Evolutionary conservation across 2,329 filamentous ascomycete species (phyloP), one percentile per base, ranked within the genome.

Genomic region (Fusarium drepaniforme): DNA sequence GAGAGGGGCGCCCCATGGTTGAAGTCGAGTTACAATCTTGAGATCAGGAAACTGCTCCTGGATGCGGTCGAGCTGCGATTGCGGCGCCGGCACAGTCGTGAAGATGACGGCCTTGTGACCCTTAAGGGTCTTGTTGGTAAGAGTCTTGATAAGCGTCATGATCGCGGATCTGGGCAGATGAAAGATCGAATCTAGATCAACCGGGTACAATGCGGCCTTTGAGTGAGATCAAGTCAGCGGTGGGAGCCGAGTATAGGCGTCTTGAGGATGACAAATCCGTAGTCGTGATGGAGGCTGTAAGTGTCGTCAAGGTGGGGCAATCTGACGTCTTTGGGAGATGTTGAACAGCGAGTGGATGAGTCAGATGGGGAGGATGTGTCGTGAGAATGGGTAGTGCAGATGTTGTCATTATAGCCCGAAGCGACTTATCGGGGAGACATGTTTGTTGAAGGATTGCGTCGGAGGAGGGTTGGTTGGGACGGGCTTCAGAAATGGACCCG

Each of bases 41-140:
- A 90, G 80, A 8, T 83, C 86, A 0, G 87, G 86, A 65, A 85
- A 89, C 44, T 80, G 73, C 8, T 77, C 69, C 40, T 81, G 79
- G 7, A 89, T 79, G 12, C 76, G 73, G 6, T 84, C 82, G 18
- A 85, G 58, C 64, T 83, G 84, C 2, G 73, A 80, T 0, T 77
- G 40, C 0, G 85, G 79, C 0, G 82, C 80, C 3, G 78, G 73
- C 59, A 74, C 78, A 0, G 83, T 82, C 4, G 81, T 73, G 8
- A 88, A 71, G 61, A 88, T 76, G 28, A 89, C 73, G 30, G 89
- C 84, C 72, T 86, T 86, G 79, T 89, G 87, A 51, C 86, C 86
- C n/a, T 81, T 81, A 56, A 88, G 82, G 40, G 84, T 84, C 62
- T 78, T 80, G 78, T 86, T 85, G 1, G 70, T 72, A 51, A 6